Evolutionary conservation across 768 basidiomycete species (phyloP).

Genomic region (Amanita subjunquillea): DNA sequence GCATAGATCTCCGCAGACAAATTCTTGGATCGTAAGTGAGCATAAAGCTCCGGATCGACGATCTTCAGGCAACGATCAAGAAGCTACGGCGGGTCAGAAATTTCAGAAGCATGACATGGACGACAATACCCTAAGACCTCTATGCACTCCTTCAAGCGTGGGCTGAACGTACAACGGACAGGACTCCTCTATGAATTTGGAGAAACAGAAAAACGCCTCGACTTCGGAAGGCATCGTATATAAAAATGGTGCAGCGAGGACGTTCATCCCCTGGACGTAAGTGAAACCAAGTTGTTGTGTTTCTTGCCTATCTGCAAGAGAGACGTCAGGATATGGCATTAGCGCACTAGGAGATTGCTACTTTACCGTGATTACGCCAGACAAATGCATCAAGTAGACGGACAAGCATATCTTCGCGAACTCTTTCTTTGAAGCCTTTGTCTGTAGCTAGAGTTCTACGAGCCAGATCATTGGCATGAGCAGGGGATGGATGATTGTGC

Average conservation of each 20-base stretch:
- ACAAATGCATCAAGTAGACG: slow-evolving; percentile 96
- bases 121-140: slow-evolving; percentile 71
- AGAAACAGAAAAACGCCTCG: slow-evolving; percentile 97
- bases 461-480: neutral
- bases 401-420: slow-evolving; percentile 94
- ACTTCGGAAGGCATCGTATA: slow-evolving; percentile 96
- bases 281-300: slow-evolving; percentile 78
- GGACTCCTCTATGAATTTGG: slow-evolving; percentile 88
- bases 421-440: slow-evolving; percentile 93
- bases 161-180: slow-evolving; percentile 98
- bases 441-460: slow-evolving; percentile 88
- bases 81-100: slow-evolving; percentile 39
- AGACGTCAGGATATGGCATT: neutral
- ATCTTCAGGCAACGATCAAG: slow-evolving; percentile 88
- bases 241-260: slow-evolving; percentile 93
- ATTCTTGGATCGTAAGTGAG: slow-evolving; percentile 78
- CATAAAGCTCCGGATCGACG: slow-evolving; percentile 80
- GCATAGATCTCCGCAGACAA: slow-evolving; percentile 95
- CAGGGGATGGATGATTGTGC: slow-evolving; percentile 3
- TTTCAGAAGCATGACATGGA: neutral
- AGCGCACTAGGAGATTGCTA: neutral
- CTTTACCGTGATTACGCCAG: slow-evolving; percentile 81
- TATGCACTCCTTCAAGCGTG: slow-evolving; percentile 90
- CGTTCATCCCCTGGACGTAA: slow-evolving; percentile 99
- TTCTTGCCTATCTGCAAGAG: slow-evolving; percentile 57